Conservation (phyloP, 2,329 filamentous ascomycete species). For the Fusarium sp. region DNA sequence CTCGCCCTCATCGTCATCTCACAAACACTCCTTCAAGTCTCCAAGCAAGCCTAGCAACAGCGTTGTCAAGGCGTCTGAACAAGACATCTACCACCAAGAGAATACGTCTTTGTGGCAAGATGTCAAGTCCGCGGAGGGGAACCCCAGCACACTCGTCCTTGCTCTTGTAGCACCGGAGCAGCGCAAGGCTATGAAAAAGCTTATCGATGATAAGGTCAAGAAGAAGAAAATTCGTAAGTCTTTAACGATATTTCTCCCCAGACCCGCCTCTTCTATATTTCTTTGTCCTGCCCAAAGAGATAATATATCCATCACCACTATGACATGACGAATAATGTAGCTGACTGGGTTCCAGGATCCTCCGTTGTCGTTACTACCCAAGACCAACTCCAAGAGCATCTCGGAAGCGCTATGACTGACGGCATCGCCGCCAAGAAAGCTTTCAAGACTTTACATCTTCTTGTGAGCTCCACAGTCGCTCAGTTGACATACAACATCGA, state of each 20-base stretch:
- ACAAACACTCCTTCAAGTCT: background rate
- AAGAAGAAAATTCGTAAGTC: background rate
- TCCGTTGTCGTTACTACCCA: background rate
- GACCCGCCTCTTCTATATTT: no score
- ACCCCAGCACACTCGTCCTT: background rate
- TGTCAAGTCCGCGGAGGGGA: background rate
- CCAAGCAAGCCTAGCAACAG: background rate
- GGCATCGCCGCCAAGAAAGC: background rate
- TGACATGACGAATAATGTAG: background rate
- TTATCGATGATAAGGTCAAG: background rate
- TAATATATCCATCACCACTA: rapidly evolving
- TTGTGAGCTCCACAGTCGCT: background rate
- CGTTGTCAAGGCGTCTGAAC: background rate
- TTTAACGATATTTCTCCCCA: rapidly evolving
- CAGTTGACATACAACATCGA: background rate
- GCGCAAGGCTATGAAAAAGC: background rate
- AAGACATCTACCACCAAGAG: background rate
- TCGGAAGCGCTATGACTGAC: background rate
- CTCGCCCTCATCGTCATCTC: background rate
- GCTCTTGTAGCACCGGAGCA: background rate
- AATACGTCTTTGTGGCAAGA: background rate
- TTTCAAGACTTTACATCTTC: background rate
- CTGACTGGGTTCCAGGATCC: background rate
- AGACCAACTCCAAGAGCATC: background rate
- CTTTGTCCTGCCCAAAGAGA: rapidly evolving